Evolutionary conservation across 2,329 filamentous ascomycete species (phyloP), one percentile per base, ranked within the genome.

Genomic region (Aspergillus ibericus): DNA sequence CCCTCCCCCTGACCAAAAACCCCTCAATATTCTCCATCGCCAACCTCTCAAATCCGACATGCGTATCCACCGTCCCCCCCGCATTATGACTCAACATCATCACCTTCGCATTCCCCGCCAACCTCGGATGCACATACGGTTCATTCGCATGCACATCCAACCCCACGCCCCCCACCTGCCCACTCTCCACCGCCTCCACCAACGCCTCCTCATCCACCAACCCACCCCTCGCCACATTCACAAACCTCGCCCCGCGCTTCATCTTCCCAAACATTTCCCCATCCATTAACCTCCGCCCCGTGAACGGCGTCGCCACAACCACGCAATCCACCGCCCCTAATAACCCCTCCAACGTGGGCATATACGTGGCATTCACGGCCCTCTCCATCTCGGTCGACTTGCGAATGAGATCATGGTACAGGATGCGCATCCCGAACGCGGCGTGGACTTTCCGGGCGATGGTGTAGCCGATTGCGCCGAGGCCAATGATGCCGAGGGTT

Each of bases 381-480:
- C 69, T 55, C 60, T 82, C 81, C 1, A 78, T 56, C 7, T 74
- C 73, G 4, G 63, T 53, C 0, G 70, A 59, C 59, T 80, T 74
- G 22, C 77, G 68, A 18, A 77, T 66, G 7, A 82, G 69, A 32
- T 86, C 83, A 40, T 83, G 77, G 52, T 86, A 86, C 9, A 80
- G 70, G 15, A 92, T 82, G 38, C 80, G 75, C 88, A 92, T 91
- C 40, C 83, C 86, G 63, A 91, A 88, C 0, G 83, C 84, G 0
- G 78, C 64, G 25, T 75, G 71, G 0, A 82, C 83, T 64, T 87
- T 88, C 49, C 82, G 71, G 0, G 85, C 89, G 18, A 92, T 81
- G 35, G 79, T 79, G 63, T 82, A 83, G 2, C 86, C 86, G 60
- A 88, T 86, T 60, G 87, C 85, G 2, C 89, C 89, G 2, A 92